Evolutionary conservation across 495 filamentous ascomycete genomes (phyloP).

Genomic region (Staphylotrichum tortipilum): DNA sequence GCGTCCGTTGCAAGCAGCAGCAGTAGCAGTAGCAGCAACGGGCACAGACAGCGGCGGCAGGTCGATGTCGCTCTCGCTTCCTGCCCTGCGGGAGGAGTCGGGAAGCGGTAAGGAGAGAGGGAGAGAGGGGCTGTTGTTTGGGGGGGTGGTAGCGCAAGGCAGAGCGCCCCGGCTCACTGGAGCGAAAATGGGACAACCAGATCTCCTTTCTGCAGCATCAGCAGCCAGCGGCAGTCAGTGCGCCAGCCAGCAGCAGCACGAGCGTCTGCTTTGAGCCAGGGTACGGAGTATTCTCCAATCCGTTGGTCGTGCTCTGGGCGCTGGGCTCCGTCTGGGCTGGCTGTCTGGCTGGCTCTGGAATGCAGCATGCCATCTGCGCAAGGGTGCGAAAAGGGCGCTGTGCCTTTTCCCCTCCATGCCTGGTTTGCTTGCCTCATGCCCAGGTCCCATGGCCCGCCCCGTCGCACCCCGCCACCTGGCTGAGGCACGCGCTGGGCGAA

Average conservation of each 20-base stretch:
- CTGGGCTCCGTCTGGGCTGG: too few species aligned
- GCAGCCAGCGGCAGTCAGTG: too few species aligned
- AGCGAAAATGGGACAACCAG: too few species aligned
- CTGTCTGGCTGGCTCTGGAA: too few species aligned
- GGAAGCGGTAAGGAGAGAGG: slow-evolving; percentile 9
- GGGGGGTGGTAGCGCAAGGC: slow-evolving; percentile 5
- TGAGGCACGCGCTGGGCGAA: slow-evolving; percentile 4
- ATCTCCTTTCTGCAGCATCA: too few species aligned
- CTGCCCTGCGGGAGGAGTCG: slow-evolving; percentile 15
- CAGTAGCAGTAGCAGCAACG: too few species aligned
- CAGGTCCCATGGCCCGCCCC: slow-evolving; percentile 14
- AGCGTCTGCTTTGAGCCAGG: too few species aligned
- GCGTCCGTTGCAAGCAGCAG: not conserved
- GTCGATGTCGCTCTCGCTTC: not conserved
- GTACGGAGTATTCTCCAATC: too few species aligned
- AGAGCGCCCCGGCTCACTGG: slow-evolving; percentile 21
- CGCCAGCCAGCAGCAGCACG: too few species aligned
- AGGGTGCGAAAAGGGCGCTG: slow-evolving; percentile 10
- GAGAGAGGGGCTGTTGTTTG: slow-evolving; percentile 7
- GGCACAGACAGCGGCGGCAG: too few species aligned
- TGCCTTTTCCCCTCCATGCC: slow-evolving; percentile 13
- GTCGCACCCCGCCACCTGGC: slow-evolving; percentile 27
- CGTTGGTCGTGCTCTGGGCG: too few species aligned
- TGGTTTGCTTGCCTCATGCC: not conserved
- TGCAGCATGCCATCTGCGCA: slow-evolving; percentile 22